Evolutionary conservation across 352 stramenopile genomes (phyloP).

Genomic region (Pythium myriotylum): DNA sequence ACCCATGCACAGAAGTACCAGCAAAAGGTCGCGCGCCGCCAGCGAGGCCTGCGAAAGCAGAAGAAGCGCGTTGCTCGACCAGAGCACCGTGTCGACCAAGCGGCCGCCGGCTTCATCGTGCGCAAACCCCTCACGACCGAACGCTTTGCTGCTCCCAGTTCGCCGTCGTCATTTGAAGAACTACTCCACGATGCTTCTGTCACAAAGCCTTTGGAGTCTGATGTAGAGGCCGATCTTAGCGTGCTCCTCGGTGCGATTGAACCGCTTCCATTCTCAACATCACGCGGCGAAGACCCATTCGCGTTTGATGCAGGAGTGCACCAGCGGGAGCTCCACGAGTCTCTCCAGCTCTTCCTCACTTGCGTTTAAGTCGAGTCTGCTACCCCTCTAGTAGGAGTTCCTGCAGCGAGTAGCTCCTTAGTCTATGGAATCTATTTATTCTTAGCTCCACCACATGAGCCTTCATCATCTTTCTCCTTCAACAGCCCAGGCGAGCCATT

Average conservation of each 20-base stretch:
- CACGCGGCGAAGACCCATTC: conserved; percentile 14
- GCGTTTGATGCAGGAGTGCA: conserved; percentile 45
- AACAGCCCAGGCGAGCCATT: background rate
- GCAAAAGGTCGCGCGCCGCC: conserved; percentile 82
- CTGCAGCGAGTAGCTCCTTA: no score
- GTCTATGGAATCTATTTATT: conserved; percentile 9
- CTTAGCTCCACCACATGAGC: background rate
- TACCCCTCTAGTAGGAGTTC: background rate
- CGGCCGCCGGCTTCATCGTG: conserved; percentile 68
- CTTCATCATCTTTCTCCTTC: background rate
- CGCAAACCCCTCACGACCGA: conserved; percentile 20
- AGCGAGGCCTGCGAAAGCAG: conserved; percentile 79
- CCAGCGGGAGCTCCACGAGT: conserved; percentile 36
- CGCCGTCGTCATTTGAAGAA: conserved; percentile 25
- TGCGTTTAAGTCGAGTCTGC: conserved; percentile 8
- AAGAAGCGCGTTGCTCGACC: conserved; percentile 80
- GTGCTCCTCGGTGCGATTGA: conserved; percentile 31
- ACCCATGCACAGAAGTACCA: conserved; percentile 88
- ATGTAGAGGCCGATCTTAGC: conserved; percentile 21
- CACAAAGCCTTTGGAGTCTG: background rate
- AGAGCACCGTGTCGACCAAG: conserved; percentile 74
- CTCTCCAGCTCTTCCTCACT: conserved; percentile 27
- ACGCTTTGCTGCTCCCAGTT: conserved; percentile 3
- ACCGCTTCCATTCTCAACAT: conserved; percentile 48
- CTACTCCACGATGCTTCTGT: conserved; percentile 15